Evolutionary conservation across 2,329 filamentous ascomycete species (phyloP).

Genomic region (Colletotrichum cereale): DNA sequence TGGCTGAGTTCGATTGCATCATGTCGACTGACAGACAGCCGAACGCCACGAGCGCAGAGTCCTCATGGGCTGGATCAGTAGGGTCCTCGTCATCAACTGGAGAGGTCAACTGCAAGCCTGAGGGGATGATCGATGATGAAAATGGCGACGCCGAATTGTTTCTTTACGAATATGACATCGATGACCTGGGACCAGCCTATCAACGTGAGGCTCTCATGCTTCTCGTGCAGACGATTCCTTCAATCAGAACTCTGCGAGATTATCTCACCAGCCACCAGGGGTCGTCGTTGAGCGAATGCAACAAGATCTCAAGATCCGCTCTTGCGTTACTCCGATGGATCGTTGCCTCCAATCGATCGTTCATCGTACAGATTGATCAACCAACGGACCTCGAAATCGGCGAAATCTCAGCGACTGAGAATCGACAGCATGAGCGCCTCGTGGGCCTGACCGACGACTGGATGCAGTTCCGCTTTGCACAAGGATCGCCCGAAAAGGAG

Average conservation of each 20-base stretch:
- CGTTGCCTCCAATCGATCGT: conserved; percentile 88
- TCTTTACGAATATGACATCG: conserved; percentile 69
- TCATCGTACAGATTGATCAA: conserved; percentile 80
- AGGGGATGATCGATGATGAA: conserved; percentile 4
- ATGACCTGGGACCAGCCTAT: conserved; percentile 58
- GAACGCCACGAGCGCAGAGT: neutral
- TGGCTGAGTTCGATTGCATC: conserved; percentile 26
- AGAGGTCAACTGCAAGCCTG: neutral
- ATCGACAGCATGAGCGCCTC: conserved; percentile 63
- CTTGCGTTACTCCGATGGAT: conserved; percentile 85
- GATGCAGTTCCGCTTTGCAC: conserved; percentile 88
- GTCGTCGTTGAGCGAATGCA: conserved; percentile 56
- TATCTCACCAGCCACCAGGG: conserved; percentile 59
- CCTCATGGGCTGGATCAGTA: neutral
- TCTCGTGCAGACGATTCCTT: conserved; percentile 70
- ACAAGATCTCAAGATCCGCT: conserved; percentile 73
- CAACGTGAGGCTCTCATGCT: conserved; percentile 66
- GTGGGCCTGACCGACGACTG: conserved; percentile 71
- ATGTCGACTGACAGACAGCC: neutral
- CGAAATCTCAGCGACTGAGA: neutral
- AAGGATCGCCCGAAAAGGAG: conserved; percentile 91
- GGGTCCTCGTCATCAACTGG: neutral
- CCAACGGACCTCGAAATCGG: conserved; percentile 43
- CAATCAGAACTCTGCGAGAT: conserved; percentile 68
- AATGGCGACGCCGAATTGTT: conserved; percentile 43